A percentile compares a stretch with the other conserved stretches of the same genome.
Conservation (phyloP, 176 grass and related monocot genomes). For the Elymus sibiricus region DNA sequence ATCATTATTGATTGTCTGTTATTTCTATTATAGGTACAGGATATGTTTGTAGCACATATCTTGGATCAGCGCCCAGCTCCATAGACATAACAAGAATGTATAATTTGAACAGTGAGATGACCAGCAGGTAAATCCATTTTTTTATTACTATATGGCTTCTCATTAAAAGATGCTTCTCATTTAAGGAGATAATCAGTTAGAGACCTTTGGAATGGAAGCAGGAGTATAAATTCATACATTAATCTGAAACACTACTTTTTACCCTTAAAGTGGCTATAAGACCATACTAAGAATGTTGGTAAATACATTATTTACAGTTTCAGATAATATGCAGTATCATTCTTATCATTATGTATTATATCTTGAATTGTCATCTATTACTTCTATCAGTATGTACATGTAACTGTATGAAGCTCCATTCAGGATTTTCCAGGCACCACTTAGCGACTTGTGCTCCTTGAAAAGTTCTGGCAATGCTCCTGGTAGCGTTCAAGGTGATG, state of each 20-base stretch:
- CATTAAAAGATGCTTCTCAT: background rate
- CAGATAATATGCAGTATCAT: background rate
- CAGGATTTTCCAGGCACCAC: constrained; percentile 79
- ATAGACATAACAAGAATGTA: constrained; percentile 91
- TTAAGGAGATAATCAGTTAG: background rate
- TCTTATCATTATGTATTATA: background rate
- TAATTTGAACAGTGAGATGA: constrained; percentile 69
- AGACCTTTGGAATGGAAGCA: background rate
- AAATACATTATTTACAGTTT: background rate
- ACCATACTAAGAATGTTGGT: background rate
- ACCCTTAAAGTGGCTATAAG: background rate
- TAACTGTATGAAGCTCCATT: constrained; percentile 24
- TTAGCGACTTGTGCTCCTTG: constrained; percentile 51
- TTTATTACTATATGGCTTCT: background rate
- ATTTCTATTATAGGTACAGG: constrained; percentile 70
- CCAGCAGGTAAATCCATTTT: constrained; percentile 44
- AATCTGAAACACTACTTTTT: background rate
- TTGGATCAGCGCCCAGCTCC: constrained; percentile 54
- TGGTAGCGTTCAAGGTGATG: constrained; percentile 11
- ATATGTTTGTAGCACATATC: constrained; percentile 84
- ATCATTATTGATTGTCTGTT: background rate
- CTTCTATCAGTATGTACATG: background rate
- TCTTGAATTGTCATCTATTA: background rate
- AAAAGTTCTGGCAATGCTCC: constrained; percentile 31
- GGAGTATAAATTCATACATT: background rate